Conservation (phyloP, 805 yeast genomes). For the Candida montana region DNA sequence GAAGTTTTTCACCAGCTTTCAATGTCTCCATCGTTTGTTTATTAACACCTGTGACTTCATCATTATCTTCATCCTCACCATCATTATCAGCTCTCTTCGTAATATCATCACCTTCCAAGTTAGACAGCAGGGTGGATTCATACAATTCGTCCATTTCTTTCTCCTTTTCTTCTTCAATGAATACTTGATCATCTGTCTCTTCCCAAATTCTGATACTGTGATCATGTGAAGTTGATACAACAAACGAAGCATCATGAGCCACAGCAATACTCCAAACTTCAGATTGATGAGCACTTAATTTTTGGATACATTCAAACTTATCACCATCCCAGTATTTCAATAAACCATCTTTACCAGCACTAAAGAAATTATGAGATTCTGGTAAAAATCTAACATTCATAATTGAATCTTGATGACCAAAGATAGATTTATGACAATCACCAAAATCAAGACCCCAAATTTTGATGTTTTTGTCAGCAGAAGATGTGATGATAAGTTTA, state of each 20-base stretch:
- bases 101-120: constrained; percentile 53
- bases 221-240: constrained; percentile 86
- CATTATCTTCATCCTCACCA: constrained; percentile 37
- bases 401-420: constrained; percentile 95
- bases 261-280: constrained; percentile 94
- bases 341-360: constrained; percentile 82
- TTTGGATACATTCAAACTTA: constrained; percentile 90
- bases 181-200: constrained; percentile 92
- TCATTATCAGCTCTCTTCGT: constrained; percentile 33
- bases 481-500: constrained; percentile 82
- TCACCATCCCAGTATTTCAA: constrained; percentile 98
- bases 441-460: constrained; percentile 99
- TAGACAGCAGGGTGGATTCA: constrained; percentile 70
- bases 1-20: constrained; percentile 33
- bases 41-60: constrained; percentile 59
- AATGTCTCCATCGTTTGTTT: constrained; percentile 86
- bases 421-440: constrained; percentile 94
- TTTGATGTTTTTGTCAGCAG: constrained; percentile 96
- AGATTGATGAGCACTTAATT: constrained; percentile 77
- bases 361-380: constrained; percentile 82
- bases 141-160: constrained; percentile 90
- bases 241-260: constrained; percentile 61
- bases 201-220: constrained; percentile 91
- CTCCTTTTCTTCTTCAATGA: constrained; percentile 93
- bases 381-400: constrained; percentile 85